These are phyloP conservation scores for Paramecium tetraurelia DNA, from an alignment of 73 alveolate species.

Conservation along the genomic window DNA sequence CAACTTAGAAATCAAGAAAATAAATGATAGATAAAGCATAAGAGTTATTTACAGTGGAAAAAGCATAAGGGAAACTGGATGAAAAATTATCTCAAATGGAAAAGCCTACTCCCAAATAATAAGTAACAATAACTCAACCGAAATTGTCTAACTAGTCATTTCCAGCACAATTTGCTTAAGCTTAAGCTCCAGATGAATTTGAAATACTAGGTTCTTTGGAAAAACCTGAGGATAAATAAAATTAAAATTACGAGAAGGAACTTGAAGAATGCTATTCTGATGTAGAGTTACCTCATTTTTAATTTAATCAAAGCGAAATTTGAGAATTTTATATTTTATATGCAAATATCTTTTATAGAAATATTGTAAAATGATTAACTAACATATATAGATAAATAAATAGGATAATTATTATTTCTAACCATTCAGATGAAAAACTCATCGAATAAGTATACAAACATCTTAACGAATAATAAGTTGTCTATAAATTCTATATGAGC, in stretches of 20 bases:
- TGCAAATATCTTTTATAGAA: not conserved
- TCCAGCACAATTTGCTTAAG: not conserved
- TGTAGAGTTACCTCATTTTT: not conserved
- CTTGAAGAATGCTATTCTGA: constrained; percentile 11
- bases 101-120: not conserved
- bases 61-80: not conserved
- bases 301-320: not conserved
- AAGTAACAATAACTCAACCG: not conserved
- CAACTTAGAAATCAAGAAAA: not conserved
- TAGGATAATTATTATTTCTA: not conserved
- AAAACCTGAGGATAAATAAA: not conserved
- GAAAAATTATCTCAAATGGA: not conserved
- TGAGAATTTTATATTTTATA: not conserved
- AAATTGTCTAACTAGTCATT: not conserved
- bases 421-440: constrained; percentile 57
- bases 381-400: not conserved
- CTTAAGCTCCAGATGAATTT: not conserved
- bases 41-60: not conserved
- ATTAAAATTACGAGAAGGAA: not conserved
- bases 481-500: constrained; percentile 86
- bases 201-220: not conserved
- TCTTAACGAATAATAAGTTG: constrained; percentile 75
- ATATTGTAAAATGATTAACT: not conserved
- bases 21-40: not conserved
- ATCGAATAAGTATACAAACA: constrained; percentile 70